Conservation (phyloP, 441 rosid genomes). For the Adansonia rubrostipa region DNA sequence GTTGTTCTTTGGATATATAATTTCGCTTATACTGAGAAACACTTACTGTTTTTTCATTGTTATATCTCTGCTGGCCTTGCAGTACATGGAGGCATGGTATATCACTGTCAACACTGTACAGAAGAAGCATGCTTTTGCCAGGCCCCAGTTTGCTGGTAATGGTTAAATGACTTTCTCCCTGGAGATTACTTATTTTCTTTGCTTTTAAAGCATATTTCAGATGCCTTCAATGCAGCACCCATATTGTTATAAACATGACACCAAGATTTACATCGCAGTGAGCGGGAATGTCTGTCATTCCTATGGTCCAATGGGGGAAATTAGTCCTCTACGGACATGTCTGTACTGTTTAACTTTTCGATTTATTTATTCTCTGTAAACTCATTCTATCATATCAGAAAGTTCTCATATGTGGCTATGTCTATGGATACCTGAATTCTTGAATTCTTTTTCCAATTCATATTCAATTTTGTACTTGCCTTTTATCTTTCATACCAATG, state of each 20-base stretch:
- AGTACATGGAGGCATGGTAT: constrained; percentile 99
- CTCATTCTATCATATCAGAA: background rate
- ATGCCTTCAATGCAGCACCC: background rate
- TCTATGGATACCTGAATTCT: background rate
- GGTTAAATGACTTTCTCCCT: constrained; percentile 3
- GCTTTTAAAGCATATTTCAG: too few relatives aligned
- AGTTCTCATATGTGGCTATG: background rate
- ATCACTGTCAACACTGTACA: constrained; percentile 83
- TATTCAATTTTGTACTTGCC: background rate
- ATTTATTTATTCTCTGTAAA: background rate
- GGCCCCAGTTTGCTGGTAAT: constrained; percentile 88
- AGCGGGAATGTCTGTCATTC: background rate
- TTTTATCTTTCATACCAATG: background rate
- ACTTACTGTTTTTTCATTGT: background rate
- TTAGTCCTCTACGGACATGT: background rate
- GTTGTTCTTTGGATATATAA: background rate
- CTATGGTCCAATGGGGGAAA: background rate
- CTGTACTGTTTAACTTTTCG: background rate
- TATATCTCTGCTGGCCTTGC: constrained; percentile 24
- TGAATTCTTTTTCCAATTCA: background rate
- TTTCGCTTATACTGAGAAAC: background rate
- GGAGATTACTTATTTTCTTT: too few relatives aligned
- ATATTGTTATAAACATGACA: constrained; percentile 9
- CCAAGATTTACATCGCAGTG: background rate
- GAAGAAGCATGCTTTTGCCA: constrained; percentile 95